Evolutionary conservation across 306 rosid genomes (phyloP).

Genomic region (Mimosa pudica): DNA sequence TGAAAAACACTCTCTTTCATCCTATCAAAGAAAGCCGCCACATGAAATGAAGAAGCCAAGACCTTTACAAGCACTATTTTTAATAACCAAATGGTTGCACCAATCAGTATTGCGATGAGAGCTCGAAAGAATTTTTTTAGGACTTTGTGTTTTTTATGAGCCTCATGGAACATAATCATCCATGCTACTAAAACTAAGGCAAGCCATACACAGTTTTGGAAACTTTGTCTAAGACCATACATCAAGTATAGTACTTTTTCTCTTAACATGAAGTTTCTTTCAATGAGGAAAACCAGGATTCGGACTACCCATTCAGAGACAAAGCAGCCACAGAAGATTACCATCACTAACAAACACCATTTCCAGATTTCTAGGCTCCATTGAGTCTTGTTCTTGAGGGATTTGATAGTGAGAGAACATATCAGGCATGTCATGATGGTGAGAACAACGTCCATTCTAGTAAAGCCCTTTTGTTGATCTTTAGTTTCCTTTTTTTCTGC

Average conservation of each 20-base stretch:
- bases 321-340: constrained; percentile 26
- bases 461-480: constrained; percentile 16
- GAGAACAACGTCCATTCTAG: constrained; percentile 30
- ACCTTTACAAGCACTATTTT: constrained; percentile 19
- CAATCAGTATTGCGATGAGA: neutral
- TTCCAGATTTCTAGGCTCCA: constrained; percentile 28
- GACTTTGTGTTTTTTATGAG: neutral
- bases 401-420: constrained; percentile 24
- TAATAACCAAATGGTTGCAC: constrained; percentile 20
- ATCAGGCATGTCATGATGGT: constrained; percentile 27
- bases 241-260: constrained; percentile 32
- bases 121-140: constrained; percentile 17
- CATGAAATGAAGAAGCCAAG: constrained; percentile 29
- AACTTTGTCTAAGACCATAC: constrained; percentile 27
- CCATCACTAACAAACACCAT: constrained; percentile 33
- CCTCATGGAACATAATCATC: constrained; percentile 11
- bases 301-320: constrained; percentile 30
- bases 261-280: constrained; percentile 27
- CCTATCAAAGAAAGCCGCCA: constrained; percentile 31
- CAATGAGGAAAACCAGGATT: constrained; percentile 8
- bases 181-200: constrained; percentile 28
- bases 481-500: constrained; percentile 4
- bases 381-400: neutral
- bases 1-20: constrained; percentile 36
- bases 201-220: constrained; percentile 25